Evolutionary conservation across 805 yeast species (phyloP).

Genomic region (Jamesozyma rosinii): DNA sequence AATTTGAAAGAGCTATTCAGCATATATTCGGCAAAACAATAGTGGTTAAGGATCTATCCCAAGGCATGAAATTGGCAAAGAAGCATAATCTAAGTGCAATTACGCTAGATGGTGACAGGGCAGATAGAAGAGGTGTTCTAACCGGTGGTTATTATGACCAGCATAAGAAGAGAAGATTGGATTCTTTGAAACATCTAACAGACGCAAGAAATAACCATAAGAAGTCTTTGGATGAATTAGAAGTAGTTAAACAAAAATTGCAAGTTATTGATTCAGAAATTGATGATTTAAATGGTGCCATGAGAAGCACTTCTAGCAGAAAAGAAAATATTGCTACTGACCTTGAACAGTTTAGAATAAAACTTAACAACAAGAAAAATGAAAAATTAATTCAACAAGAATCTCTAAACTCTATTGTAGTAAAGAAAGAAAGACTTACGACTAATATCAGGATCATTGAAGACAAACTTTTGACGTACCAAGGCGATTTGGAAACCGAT

Average conservation of each 20-base stretch:
- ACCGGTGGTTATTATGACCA: constrained; percentile 79
- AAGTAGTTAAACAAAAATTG: constrained; percentile 34
- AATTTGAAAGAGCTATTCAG: constrained; percentile 54
- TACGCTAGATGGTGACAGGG: constrained; percentile 86
- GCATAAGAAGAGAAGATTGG: constrained; percentile 56
- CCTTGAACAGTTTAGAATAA: constrained; percentile 37
- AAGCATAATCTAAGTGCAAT: constrained; percentile 59
- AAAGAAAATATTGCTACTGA: constrained; percentile 38
- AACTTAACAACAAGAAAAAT: constrained; percentile 35
- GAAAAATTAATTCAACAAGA: constrained; percentile 38
- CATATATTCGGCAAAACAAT: constrained; percentile 78
- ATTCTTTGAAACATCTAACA: constrained; percentile 50
- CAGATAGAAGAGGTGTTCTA: constrained; percentile 72
- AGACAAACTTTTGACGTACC: constrained; percentile 37
- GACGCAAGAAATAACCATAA: constrained; percentile 34
- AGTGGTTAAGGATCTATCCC: constrained; percentile 59
- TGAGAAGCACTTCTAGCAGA: constrained; percentile 28
- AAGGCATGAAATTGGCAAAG: constrained; percentile 60
- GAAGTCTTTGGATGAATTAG: constrained; percentile 33
- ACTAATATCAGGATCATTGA: constrained; percentile 30
- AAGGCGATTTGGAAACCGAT: constrained; percentile 41
- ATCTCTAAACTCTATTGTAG: constrained; percentile 31
- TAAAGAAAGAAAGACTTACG: constrained; percentile 32
- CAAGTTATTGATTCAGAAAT: constrained; percentile 43
- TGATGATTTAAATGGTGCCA: constrained; percentile 39